Evolutionary conservation across 768 basidiomycete species (phyloP).

Genomic region (Cystofilobasidium capitatum): DNA sequence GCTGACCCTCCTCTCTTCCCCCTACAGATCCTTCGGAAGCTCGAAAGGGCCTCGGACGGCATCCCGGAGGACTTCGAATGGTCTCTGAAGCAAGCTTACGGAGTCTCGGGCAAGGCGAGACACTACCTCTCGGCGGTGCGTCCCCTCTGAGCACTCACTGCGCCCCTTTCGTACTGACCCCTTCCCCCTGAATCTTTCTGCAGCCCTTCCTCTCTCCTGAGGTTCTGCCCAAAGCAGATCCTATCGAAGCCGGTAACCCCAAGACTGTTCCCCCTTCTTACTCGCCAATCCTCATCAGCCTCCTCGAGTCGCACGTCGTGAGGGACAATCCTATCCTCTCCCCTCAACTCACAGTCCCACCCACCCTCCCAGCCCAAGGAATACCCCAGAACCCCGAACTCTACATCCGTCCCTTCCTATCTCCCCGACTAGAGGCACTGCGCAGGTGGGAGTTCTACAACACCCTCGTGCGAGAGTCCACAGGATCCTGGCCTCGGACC

Average conservation of each 20-base stretch:
- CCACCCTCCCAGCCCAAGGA: background rate
- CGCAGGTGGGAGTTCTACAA: background rate
- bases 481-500: background rate
- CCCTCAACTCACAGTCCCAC: background rate
- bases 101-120: background rate
- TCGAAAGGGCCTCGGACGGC: background rate
- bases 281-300: background rate
- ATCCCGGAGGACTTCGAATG: background rate
- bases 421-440: background rate
- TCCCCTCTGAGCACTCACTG: background rate
- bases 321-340: background rate
- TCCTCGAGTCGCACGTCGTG: background rate
- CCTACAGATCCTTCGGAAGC: background rate
- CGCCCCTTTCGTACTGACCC: background rate
- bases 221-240: background rate
- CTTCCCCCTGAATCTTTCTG: background rate
- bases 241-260: background rate
- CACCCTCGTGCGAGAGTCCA: background rate
- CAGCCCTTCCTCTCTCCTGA: background rate
- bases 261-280: background rate
- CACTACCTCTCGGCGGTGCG: background rate
- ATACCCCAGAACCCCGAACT: background rate
- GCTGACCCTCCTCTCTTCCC: background rate
- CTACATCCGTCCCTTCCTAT: background rate
- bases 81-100: background rate